Base-by-base conservation (phyloP, 169 alveolate species). In the Babesia bovis region DNA sequence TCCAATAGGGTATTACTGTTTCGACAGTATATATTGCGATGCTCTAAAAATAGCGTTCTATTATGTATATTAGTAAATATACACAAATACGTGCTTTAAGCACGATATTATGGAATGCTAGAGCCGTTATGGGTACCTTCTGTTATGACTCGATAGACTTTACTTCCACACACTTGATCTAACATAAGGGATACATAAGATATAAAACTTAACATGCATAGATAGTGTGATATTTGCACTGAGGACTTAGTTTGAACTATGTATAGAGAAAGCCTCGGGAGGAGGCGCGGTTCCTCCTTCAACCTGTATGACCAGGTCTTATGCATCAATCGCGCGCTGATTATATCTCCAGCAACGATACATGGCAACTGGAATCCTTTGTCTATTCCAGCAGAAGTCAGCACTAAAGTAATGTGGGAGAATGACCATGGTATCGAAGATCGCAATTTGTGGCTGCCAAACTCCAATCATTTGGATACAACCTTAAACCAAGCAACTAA, bases 201-300 rank as follows among this genome's bases (percentile, higher is more conserved):
- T n/a, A n/a, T n/a, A n/a, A n/a, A n/a, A n/a, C n/a, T n/a, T n/a
- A n/a, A n/a, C n/a, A n/a, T n/a, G n/a, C n/a, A n/a, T n/a, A n/a
- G n/a, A n/a, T n/a, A n/a, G n/a, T n/a, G n/a, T n/a, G n/a, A n/a
- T n/a, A n/a, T n/a, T n/a, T n/a, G n/a, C n/a, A n/a, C n/a, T n/a
- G n/a, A n/a, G n/a, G n/a, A n/a, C n/a, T n/a, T n/a, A n/a, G n/a
- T n/a, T 19, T 7, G 19, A 26, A 47, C 6, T 17, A 67, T 67
- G 78, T 21, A 28, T 47, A 55, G 28, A 4, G 58, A 53, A 2
- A 28, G 57, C 60, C 25, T 13, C 19, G 44, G 30, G 26, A 23
- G 66, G 41, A 66, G 74, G 40, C 59, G 65, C 25, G 65, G 56
- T 56, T 72, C 56, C 32, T 45, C 85, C n/a, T 55, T 77, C 42